These are phyloP conservation scores for Arthrobotrys conoides DNA, from an alignment of 2,329 filamentous ascomycete species.

Conservation along the genomic window DNA sequence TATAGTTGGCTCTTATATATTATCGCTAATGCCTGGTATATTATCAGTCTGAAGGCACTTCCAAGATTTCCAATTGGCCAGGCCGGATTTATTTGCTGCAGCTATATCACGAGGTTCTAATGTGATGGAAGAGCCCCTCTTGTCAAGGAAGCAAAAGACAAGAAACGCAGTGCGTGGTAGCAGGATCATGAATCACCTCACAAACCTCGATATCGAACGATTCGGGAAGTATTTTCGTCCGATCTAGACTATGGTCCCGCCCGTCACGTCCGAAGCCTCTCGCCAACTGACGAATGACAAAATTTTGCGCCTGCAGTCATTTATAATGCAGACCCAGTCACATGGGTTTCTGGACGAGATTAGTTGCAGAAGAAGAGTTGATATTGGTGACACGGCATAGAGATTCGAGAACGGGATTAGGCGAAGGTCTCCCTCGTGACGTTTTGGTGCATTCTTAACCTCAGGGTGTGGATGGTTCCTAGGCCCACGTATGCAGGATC, in stretches of 20 bases:
- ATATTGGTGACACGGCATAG: slow-evolving; percentile 39
- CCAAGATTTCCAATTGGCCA: slow-evolving; percentile 14
- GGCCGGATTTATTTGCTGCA: slow-evolving; percentile 14
- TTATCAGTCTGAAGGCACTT: slow-evolving; percentile 12
- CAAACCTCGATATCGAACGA: background rate
- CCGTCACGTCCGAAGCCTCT: slow-evolving; percentile 1
- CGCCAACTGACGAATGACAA: slow-evolving; percentile 10
- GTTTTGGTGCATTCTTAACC: background rate
- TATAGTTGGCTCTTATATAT: slow-evolving; percentile 19
- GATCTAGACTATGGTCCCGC: slow-evolving; percentile 12
- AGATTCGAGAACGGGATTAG: slow-evolving; percentile 30
- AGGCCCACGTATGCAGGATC: slow-evolving; percentile 2
- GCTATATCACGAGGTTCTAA: slow-evolving; percentile 30
- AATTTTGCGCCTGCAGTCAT: slow-evolving; percentile 19
- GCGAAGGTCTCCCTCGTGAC: background rate
- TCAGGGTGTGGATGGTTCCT: slow-evolving; percentile 12
- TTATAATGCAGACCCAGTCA: slow-evolving; percentile 28
- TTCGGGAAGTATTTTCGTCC: slow-evolving; percentile 30
- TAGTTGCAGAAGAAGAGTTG: slow-evolving; percentile 29
- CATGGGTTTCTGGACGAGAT: slow-evolving; percentile 20
- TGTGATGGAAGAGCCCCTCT: slow-evolving; percentile 20
- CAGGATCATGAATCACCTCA: slow-evolving; percentile 11
- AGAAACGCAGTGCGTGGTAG: background rate
- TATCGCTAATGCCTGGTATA: slow-evolving; percentile 52
- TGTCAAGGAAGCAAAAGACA: slow-evolving; percentile 5